Base-by-base conservation (phyloP, 2,329 filamentous ascomycete genomes). In the Xylariomycetidae sp. region DNA sequence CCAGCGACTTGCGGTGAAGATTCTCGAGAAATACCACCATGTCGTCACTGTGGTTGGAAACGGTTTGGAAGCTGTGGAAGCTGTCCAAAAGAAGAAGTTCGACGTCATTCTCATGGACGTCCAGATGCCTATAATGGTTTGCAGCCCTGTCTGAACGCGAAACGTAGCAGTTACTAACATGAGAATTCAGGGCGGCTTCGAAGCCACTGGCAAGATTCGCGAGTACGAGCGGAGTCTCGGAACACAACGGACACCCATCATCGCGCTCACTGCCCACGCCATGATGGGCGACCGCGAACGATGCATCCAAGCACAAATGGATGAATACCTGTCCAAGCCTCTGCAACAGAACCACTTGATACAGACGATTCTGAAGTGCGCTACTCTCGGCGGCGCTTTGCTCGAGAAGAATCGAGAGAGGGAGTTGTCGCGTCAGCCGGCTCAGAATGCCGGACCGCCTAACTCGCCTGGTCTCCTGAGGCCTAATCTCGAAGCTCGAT, bases 61-160 rank as follows among this genome's bases (percentile, higher is more conserved):
- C 56, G 92, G 92, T 40, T 74, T 89, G 44, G 90, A 96, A 55
- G 92, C 92, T 2, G 79, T 96, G 10, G 85, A 95, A 54, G 81
- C 85, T n/a, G 80, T 95, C 49, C 89, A 93, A 70, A 78, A 82
- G 57, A 90, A 84, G 64, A 83, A 86, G 56, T 98, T 93, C 58
- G 92, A 98, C 59, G 86, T 95, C 41, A 92, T 98, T 44, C 73
- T 98, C 30, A 98, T 98, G 92, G 92, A 98, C 56, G 92, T 98
- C 13, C 92, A 96, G 59, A 98, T 98, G 92, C 92, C 92, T n/a
- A 85, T 96, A 52, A 96, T 96, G 89, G 81, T 85, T 64, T 67
- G 77, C 39, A 20, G 18, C 24, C 27, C 32, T 22, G 32, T n/a
- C 10, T 28, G 1, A 4, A 16, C 2, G 10, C 29, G n/a, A 5